These are phyloP conservation scores for Gaertneriomyces semiglobifer DNA, from an alignment of 192 early-diverging fungal genomes.

Conservation along the genomic window DNA sequence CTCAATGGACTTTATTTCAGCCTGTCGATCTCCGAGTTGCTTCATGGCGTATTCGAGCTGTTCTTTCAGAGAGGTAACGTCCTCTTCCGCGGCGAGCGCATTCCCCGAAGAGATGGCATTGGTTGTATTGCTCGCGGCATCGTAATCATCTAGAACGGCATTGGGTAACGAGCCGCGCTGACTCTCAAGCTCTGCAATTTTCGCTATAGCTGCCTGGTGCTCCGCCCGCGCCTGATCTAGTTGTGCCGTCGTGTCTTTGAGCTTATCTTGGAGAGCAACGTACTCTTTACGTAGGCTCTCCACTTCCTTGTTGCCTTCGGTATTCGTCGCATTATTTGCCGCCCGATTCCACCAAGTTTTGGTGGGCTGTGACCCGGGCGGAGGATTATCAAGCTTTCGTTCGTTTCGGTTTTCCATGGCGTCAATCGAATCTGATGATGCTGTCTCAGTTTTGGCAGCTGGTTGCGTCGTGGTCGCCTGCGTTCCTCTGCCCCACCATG, in stretches of 20 bases:
- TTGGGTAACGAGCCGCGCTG: too few species aligned
- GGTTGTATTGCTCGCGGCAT: too few species aligned
- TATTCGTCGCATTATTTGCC: neutral
- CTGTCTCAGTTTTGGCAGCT: conserved; percentile 2
- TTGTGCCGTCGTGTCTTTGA: neutral
- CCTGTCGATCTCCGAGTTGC: too few species aligned
- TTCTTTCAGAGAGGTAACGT: too few species aligned
- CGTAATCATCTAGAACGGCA: too few species aligned
- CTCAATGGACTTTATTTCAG: too few species aligned
- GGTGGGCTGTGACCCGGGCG: neutral
- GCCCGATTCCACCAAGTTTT: conserved; percentile 1
- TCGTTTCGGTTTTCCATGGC: neutral
- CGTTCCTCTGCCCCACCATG: conserved; percentile 21
- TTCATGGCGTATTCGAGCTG: too few species aligned
- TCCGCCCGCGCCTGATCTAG: neutral
- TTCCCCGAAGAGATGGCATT: too few species aligned
- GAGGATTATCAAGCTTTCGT: neutral
- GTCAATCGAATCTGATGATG: conserved; percentile 6
- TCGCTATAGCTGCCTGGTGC: too few species aligned
- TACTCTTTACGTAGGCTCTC: neutral
- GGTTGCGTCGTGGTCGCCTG: neutral
- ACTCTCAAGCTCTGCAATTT: too few species aligned
- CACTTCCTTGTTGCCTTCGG: conserved; percentile 2
- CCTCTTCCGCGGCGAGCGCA: too few species aligned
- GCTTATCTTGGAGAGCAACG: neutral